Evolutionary conservation across 1,284 basidiomycete species (phyloP).

Genomic region (Cryptococcus sp.): DNA sequence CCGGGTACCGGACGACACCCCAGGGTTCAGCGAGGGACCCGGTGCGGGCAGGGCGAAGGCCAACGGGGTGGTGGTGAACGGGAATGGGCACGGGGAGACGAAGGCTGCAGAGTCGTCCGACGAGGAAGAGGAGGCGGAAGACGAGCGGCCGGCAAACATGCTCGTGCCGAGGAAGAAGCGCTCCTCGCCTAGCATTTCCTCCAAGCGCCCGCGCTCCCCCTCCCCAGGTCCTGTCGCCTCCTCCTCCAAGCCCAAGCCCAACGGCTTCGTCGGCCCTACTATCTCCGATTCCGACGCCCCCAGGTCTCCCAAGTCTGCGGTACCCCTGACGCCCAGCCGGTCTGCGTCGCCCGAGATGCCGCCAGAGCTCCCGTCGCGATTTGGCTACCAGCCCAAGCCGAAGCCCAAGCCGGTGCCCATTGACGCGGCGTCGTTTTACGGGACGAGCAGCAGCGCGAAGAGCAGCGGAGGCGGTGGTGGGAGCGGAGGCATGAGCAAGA

Average conservation of each 20-base stretch:
- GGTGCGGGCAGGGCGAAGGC: not conserved
- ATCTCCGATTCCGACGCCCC: not conserved
- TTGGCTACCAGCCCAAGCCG: conserved; percentile 10
- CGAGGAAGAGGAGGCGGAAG: conserved; percentile 33
- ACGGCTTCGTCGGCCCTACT: conserved; percentile 1
- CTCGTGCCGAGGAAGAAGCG: not conserved
- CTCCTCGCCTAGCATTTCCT: too few species aligned
- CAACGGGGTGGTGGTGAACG: conserved; percentile 3
- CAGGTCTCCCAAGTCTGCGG: too few species aligned
- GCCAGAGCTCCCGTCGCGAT: conserved; percentile 10
- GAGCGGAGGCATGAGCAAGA: conserved; percentile 6
- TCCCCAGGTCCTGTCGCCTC: too few species aligned
- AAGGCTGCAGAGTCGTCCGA: conserved; percentile 55
- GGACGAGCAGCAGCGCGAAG: too few species aligned
- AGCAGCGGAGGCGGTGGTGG: not conserved
- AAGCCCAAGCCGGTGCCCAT: conserved; percentile 14
- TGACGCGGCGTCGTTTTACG: conserved; percentile 12
- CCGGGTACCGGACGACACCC: conserved; percentile 41
- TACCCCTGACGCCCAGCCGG: not conserved
- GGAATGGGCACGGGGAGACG: conserved; percentile 29
- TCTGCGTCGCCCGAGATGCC: conserved; percentile 9
- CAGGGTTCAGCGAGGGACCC: not conserved
- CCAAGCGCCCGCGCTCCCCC: too few species aligned
- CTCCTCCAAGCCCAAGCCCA: not conserved
- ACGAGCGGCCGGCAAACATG: conserved; percentile 1